Percentiles rank a stretch among this genome's conserved stretches.
phyloP scores from a whole-genome alignment of 2,329 filamentous ascomycete genomes.

The Xylariaceae sp. region DNA sequence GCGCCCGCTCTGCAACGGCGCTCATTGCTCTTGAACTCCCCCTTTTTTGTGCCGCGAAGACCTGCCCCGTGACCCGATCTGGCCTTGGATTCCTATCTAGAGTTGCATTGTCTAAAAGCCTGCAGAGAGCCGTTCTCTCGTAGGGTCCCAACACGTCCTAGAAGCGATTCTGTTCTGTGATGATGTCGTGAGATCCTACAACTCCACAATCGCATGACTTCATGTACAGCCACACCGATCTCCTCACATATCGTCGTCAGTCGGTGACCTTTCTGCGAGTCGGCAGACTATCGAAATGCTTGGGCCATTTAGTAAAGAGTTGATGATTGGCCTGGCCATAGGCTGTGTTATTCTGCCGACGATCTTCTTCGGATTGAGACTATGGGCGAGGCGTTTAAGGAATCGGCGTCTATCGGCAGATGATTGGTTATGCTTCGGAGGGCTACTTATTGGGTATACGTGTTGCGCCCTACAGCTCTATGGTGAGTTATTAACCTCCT shows the following conservation, averaged over 20 bases:
- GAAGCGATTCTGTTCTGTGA: not conserved
- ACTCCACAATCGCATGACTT: not conserved
- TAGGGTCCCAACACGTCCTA: too few species aligned
- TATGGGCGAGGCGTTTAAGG: conserved; percentile 19
- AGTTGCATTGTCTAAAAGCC: not conserved
- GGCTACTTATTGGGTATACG: conserved; percentile 12
- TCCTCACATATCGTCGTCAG: not conserved
- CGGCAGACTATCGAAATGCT: not conserved
- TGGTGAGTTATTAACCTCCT: not conserved
- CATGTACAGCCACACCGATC: not conserved
- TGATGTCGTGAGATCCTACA: not conserved
- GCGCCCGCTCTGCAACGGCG: too few species aligned
- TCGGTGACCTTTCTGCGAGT: not conserved
- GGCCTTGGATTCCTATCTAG: not conserved
- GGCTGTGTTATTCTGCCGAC: conserved; percentile 19
- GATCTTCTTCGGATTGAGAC: conserved; percentile 13
- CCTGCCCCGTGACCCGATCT: too few species aligned
- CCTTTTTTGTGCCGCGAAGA: too few species aligned
- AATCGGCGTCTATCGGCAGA: conserved; percentile 11
- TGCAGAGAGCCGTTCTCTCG: too few species aligned
- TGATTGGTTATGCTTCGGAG: conserved; percentile 16
- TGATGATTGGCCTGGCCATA: conserved; percentile 20
- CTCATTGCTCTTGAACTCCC: too few species aligned
- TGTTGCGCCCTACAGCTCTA: conserved; percentile 18
- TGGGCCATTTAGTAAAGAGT: conserved; percentile 14